These are phyloP conservation scores for Omphalea diandra DNA, from an alignment of 441 rosid species.

Conservation along the genomic window DNA sequence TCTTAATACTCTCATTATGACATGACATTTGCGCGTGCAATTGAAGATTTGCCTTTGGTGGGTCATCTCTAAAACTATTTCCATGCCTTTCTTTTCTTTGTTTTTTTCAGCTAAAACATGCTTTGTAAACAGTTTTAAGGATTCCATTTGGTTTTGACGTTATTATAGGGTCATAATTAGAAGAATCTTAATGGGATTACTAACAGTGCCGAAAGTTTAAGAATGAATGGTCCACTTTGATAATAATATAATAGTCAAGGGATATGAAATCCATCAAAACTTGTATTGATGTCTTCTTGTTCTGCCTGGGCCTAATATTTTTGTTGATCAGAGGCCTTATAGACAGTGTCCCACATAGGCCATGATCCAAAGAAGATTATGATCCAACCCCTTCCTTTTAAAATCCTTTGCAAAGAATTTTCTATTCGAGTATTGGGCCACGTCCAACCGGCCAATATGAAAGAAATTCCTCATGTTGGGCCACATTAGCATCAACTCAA, in stretches of 20 bases:
- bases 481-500: too few species aligned
- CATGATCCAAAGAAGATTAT: slow-evolving; percentile 1
- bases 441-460: slow-evolving; percentile 12
- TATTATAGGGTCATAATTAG: slow-evolving; percentile 27
- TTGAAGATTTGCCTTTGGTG: slow-evolving; percentile 3
- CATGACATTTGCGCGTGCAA: slow-evolving; percentile 34
- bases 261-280: neutral
- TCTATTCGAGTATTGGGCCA: neutral
- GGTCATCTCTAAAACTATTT: slow-evolving; percentile 6
- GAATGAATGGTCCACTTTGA: neutral
- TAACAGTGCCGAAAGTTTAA: slow-evolving; percentile 22
- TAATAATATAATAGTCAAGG: neutral
- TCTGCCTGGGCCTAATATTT: neutral
- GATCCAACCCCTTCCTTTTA: neutral
- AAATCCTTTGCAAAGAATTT: neutral
- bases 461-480: too few species aligned
- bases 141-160: slow-evolving; percentile 22
- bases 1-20: slow-evolving; percentile 25
- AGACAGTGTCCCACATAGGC: slow-evolving; percentile 15
- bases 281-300: neutral
- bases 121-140: slow-evolving; percentile 10
- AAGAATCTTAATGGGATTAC: slow-evolving; percentile 24
- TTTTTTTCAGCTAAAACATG: neutral
- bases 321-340: neutral
- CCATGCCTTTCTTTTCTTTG: neutral